phyloP scores from a whole-genome alignment of 352 stramenopile genomes.

The Globisporangium okanoganense region DNA sequence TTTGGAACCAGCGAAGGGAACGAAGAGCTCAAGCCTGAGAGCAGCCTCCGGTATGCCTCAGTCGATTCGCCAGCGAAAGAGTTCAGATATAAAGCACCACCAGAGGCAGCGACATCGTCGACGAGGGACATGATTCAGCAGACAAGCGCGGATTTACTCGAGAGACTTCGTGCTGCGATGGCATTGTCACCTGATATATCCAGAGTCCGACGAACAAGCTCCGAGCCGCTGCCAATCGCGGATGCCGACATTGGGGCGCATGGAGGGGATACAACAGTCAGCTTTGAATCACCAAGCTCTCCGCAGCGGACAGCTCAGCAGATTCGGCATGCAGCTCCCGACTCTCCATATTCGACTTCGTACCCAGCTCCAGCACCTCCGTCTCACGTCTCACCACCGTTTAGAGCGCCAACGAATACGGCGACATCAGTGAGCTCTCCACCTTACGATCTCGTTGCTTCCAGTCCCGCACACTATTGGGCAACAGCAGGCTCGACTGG shows the following conservation, averaged over 20 bases:
- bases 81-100: background rate
- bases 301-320: background rate
- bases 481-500: background rate
- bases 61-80: background rate
- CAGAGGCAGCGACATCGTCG: background rate
- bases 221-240: conserved; percentile 12
- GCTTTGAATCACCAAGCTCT: background rate
- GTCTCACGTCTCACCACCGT: background rate
- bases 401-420: background rate
- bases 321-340: background rate
- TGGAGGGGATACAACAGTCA: background rate
- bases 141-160: conserved; percentile 9
- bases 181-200: conserved; percentile 1
- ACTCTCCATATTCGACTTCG: background rate
- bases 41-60: no score
- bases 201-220: conserved; percentile 4
- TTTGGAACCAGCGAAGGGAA: background rate
- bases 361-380: background rate
- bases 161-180: conserved; percentile 9
- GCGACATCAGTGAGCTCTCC: background rate
- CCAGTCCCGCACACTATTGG: background rate
- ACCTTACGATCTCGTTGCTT: background rate
- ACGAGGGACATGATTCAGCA: conserved; percentile 8
- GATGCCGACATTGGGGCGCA: conserved; percentile 5
- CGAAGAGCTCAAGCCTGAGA: background rate